phyloP scores from a whole-genome alignment of 176 grass and related monocot species.

The Triticum dicoccoides region DNA sequence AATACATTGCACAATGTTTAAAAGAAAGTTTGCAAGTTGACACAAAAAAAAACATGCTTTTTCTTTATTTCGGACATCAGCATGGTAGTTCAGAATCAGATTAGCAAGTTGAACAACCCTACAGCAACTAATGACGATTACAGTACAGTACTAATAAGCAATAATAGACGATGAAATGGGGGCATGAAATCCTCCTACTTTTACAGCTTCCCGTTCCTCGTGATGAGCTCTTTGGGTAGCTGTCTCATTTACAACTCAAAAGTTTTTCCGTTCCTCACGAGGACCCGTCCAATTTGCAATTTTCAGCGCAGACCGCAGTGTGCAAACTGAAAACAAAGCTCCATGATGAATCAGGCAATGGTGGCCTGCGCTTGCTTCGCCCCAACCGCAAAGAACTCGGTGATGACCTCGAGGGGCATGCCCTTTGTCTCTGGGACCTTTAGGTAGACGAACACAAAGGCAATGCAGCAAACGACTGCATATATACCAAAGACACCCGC shows the following conservation, averaged over 20 bases:
- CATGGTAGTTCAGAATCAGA: conserved; percentile 13
- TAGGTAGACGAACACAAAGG: conserved; percentile 76
- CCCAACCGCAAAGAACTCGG: conserved; percentile 78
- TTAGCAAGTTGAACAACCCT: conserved; percentile 29
- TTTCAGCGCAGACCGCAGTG: neutral
- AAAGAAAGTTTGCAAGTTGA: neutral
- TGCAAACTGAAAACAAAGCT: conserved; percentile 6
- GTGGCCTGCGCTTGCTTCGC: conserved; percentile 40
- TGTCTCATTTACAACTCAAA: conserved; percentile 20
- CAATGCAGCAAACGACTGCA: conserved; percentile 55
- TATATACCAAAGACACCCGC: conserved; percentile 87
- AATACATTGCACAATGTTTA: neutral
- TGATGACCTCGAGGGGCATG: conserved; percentile 92
- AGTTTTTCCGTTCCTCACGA: neutral
- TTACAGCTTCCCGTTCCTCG: conserved; percentile 1
- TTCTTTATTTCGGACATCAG: conserved; percentile 27
- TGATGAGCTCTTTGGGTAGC: conserved; percentile 12
- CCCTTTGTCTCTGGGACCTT: conserved; percentile 92
- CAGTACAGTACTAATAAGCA: conserved; percentile 23
- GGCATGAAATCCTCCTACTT: conserved; percentile 18
- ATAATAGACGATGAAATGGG: neutral
- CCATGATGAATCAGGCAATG: conserved; percentile 36
- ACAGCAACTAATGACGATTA: conserved; percentile 16
- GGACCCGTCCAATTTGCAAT: neutral
- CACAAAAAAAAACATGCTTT: neutral